phyloP scores from a whole-genome alignment of 2,329 filamentous ascomycete genomes.

The Colletotrichum acutatum region DNA sequence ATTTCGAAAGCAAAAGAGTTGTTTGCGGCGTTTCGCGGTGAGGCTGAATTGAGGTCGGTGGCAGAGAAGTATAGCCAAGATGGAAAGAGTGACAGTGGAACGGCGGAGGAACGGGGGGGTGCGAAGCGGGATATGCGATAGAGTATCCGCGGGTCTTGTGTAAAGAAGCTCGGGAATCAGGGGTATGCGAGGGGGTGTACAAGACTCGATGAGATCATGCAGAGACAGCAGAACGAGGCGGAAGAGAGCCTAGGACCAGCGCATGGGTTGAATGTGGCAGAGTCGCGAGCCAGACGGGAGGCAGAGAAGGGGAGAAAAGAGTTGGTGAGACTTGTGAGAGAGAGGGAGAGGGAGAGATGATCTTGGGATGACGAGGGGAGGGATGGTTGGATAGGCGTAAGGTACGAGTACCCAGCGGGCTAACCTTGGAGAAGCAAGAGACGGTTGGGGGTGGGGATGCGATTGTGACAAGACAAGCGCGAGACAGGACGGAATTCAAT shows the following conservation, averaged over 20 bases:
- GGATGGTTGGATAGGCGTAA: constrained; percentile 13
- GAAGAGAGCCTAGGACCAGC: constrained; percentile 20
- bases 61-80: constrained; percentile 10
- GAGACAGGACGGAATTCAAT: constrained; percentile 18
- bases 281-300: constrained; percentile 7
- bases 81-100: constrained; percentile 22
- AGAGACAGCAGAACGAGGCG: constrained; percentile 15
- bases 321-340: constrained; percentile 44
- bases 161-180: constrained; percentile 7
- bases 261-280: constrained; percentile 29
- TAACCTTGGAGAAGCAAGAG: background rate
- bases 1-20: background rate
- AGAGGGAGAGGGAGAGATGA: constrained; percentile 17
- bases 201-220: constrained; percentile 16
- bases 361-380: constrained; percentile 24
- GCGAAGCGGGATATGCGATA: constrained; percentile 27
- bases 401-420: background rate
- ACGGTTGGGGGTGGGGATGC: constrained; percentile 16
- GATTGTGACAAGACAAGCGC: constrained; percentile 18
- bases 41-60: constrained; percentile 13
- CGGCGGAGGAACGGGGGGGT: constrained; percentile 9
- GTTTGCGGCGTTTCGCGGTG: constrained; percentile 7
- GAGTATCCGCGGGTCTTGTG: constrained; percentile 14
- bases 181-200: background rate
- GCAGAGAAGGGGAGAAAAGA: constrained; percentile 38